Evolutionary conservation across 495 filamentous ascomycete species (phyloP), one percentile per base, ranked within the genome.

Genomic region (Podospora sp.): DNA sequence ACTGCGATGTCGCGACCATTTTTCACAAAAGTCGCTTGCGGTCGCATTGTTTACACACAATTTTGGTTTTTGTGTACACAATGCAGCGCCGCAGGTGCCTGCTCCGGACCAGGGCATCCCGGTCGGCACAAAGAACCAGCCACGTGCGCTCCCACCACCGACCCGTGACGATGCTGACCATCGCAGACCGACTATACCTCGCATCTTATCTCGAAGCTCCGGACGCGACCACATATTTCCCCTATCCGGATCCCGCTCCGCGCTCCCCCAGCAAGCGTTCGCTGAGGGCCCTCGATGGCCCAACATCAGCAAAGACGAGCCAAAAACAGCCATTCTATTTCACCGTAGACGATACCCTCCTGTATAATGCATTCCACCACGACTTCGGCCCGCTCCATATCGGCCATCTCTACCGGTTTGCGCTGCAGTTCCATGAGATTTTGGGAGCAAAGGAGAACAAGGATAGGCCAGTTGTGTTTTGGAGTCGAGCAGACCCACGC

Each of bases 301-400:
- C 78, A n/a, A 81, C 81, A 5, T 76, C 85, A 0, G 76, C 75
- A 0, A 73, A 80, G 21, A 55, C 24, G 9, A 68, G 80, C 74
- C 71, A 79, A 40, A 75, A 77, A 53, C 74, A 88, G 61, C 96
- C 96, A 0, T 92, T 90, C 67, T 99, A 99, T 79, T 99, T 99
- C 79, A 93, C 93, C 3, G 87, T 98, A 65, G 96, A 99, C 73
- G 91, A 97, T 73, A 89, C 83, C 33, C 86, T 99, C 16, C 84
- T 97, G 25, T 99, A 99, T 83, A 98, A 99, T 75, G 92, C 94
- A 8, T 99, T 99, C 81, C 93, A 97, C 78, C 94, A 94, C 66
- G 95, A 99, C 78, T 99, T 99, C 77, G 95, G 95, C 67, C 95
- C 95, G 71, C 83, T 98, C 24, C 96, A 99, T 80, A 96, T 98